These are phyloP conservation scores for Niebla homalea DNA, from an alignment of 495 filamentous ascomycete genomes.

Conservation along the genomic window DNA sequence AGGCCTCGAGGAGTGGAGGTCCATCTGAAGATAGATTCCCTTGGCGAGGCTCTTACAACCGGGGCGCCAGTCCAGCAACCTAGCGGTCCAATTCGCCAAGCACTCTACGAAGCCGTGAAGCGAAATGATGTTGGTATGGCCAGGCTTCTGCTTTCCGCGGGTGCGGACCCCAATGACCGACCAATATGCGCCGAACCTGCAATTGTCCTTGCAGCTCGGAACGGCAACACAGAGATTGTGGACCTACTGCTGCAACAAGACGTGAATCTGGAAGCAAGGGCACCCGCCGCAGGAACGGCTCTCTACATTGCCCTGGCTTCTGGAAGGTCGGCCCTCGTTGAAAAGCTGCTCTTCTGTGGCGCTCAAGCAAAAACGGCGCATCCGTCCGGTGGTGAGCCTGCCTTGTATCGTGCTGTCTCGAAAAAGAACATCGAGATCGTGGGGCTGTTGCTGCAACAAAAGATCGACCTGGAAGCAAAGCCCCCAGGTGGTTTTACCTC, in stretches of 20 bases:
- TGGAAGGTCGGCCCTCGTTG: not conserved
- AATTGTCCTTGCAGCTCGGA: conserved; percentile 8
- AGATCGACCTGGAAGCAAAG: conserved; percentile 4
- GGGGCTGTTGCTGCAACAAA: not conserved
- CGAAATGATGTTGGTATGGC: conserved; percentile 1
- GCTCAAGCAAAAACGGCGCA: conserved; percentile 7
- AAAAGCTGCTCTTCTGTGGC: conserved; percentile 3
- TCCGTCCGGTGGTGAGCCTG: conserved; percentile 8
- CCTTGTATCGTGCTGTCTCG: conserved; percentile 1
- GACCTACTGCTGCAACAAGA: conserved; percentile 7
- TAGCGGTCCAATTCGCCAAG: conserved; percentile 1
- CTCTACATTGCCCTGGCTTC: conserved; percentile 6
- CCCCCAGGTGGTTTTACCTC: conserved; percentile 11
- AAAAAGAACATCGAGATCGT: not conserved
- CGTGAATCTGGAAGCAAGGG: conserved; percentile 6
- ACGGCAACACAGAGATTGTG: conserved; percentile 1
- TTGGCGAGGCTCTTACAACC: not conserved
- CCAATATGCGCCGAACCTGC: conserved; percentile 6
- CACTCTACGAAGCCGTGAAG: conserved; percentile 9
- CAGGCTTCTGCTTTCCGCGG: conserved; percentile 4
- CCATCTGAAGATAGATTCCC: not conserved
- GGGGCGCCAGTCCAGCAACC: not conserved
- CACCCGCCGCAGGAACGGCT: conserved; percentile 7
- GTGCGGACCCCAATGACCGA: conserved; percentile 6
- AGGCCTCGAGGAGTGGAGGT: not conserved